phyloP scores from a whole-genome alignment of 371 early-diverging fungal genomes.

The Chytridium lagenaria region DNA sequence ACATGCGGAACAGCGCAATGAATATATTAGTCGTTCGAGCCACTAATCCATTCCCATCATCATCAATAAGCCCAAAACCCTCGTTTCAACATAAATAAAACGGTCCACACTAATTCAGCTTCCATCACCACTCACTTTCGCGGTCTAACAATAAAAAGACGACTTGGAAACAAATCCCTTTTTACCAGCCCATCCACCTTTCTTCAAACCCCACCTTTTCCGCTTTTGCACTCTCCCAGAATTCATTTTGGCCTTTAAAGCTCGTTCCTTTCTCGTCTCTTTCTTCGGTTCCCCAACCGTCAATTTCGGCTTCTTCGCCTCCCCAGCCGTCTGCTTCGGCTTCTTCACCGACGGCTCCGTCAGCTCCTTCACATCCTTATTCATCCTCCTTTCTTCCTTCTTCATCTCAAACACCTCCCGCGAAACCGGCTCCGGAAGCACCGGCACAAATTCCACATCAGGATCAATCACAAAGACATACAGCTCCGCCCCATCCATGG shows the following conservation, averaged over 20 bases:
- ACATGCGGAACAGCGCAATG: too few relatives aligned
- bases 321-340: neutral
- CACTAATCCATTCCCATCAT: too few relatives aligned
- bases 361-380: too few relatives aligned
- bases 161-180: too few relatives aligned
- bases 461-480: conserved; percentile 35
- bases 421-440: neutral
- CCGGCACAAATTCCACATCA: neutral
- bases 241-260: neutral
- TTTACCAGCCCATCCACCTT: too few relatives aligned
- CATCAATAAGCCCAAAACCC: too few relatives aligned
- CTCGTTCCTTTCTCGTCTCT: neutral
- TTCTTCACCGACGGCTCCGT: neutral
- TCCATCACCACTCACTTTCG: too few relatives aligned
- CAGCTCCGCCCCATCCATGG: conserved; percentile 40
- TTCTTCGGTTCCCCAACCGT: neutral
- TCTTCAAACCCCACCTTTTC: neutral
- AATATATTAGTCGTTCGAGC: too few relatives aligned
- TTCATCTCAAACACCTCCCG: neutral
- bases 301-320: neutral
- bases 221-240: neutral
- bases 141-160: too few relatives aligned
- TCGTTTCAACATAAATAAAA: too few relatives aligned
- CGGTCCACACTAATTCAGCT: too few relatives aligned
- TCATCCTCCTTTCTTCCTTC: neutral